Percentiles rank a stretch among this genome's conserved stretches.
These are phyloP conservation scores for Bondarzewia mesenterica DNA, from an alignment of 1,284 basidiomycete species.

Conservation along the genomic window DNA sequence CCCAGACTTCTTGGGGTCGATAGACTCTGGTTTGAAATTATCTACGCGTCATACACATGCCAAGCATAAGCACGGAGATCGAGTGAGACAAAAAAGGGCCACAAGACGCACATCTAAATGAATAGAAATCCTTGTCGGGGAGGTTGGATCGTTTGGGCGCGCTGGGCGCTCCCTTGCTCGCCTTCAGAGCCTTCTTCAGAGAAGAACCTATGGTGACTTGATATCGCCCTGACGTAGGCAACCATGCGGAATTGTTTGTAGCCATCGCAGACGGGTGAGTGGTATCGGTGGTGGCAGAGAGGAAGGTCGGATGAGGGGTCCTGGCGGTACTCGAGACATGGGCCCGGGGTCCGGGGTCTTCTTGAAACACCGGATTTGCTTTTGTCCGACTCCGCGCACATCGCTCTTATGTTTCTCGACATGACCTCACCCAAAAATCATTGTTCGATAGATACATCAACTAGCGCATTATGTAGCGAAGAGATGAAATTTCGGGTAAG, in stretches of 20 bases:
- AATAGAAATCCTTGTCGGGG: constrained; percentile 53
- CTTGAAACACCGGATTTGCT: too few relatives aligned
- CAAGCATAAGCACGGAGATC: not conserved
- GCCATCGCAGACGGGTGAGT: constrained; percentile 21
- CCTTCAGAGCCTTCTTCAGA: constrained; percentile 51
- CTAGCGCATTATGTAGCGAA: too few relatives aligned
- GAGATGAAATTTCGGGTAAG: too few relatives aligned
- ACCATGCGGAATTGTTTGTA: constrained; percentile 39
- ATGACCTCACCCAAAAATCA: too few relatives aligned
- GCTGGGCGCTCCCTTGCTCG: constrained; percentile 38
- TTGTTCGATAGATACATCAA: too few relatives aligned
- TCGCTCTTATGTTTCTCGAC: too few relatives aligned
- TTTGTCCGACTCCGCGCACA: too few relatives aligned
- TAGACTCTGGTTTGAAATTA: constrained; percentile 64
- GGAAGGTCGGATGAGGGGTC: too few relatives aligned
- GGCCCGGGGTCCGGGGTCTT: too few relatives aligned
- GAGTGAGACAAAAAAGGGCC: constrained; percentile 1
- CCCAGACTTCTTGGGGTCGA: constrained; percentile 57
- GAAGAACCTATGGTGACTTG: constrained; percentile 50
- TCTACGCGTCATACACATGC: constrained; percentile 31
- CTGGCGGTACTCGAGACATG: too few relatives aligned
- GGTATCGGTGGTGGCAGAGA: constrained; percentile 25
- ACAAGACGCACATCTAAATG: constrained; percentile 50
- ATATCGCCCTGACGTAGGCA: constrained; percentile 45
- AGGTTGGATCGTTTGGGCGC: constrained; percentile 21